Conservation (phyloP, 2,329 filamentous ascomycete genomes). For the Botrytis porri region DNA sequence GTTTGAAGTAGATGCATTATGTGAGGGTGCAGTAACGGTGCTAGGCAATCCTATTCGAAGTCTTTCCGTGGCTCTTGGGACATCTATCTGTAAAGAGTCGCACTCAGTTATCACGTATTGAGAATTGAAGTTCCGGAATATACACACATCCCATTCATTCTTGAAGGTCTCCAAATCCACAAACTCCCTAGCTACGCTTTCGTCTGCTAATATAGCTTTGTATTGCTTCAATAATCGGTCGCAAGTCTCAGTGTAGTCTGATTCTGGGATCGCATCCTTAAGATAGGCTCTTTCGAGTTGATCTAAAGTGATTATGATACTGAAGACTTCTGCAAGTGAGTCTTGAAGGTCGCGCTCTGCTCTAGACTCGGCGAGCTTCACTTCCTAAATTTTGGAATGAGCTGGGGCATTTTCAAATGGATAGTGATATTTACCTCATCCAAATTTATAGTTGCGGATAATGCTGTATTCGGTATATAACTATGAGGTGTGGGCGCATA, state of each 20-base stretch:
- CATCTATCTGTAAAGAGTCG: conserved; percentile 67
- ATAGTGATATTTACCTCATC: conserved; percentile 65
- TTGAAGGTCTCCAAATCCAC: conserved; percentile 89
- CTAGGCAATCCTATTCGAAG: conserved; percentile 90
- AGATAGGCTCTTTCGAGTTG: conserved; percentile 95
- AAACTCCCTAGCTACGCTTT: conserved; percentile 85
- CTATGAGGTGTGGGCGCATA: conserved; percentile 49
- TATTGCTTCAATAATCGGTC: conserved; percentile 93
- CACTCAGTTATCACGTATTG: neutral
- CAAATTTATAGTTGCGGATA: conserved; percentile 87
- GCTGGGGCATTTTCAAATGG: neutral
- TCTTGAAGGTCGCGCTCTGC: conserved; percentile 92
- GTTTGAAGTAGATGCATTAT: conserved; percentile 44
- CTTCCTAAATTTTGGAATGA: conserved; percentile 59
- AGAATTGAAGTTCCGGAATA: neutral
- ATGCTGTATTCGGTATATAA: conserved; percentile 80
- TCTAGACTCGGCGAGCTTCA: conserved; percentile 82
- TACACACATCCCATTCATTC: conserved; percentile 79
- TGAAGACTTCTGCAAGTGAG: conserved; percentile 94
- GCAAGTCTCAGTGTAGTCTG: conserved; percentile 95
- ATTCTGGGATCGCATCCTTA: conserved; percentile 88
- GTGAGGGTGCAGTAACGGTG: conserved; percentile 59
- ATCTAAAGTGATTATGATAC: conserved; percentile 93
- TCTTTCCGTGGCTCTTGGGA: conserved; percentile 88
- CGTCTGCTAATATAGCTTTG: conserved; percentile 87